These are phyloP conservation scores for Drechslerella dactyloides DNA, from an alignment of 2,329 filamentous ascomycete species.

Conservation along the genomic window DNA sequence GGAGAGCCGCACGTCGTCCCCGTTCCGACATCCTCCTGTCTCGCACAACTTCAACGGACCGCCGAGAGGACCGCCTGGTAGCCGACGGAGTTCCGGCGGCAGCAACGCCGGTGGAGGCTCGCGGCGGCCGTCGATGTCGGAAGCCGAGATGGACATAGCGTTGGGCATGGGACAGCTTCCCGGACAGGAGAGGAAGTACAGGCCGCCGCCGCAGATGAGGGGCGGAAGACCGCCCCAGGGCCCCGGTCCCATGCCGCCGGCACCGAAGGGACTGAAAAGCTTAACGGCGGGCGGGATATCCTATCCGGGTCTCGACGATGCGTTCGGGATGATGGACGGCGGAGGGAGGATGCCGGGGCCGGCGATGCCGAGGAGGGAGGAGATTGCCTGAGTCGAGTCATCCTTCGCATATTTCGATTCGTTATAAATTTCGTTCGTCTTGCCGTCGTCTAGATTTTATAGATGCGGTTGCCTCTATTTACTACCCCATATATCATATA, in stretches of 20 bases:
- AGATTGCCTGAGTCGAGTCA: constrained; percentile 24
- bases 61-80: constrained; percentile 29
- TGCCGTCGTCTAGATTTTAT: background rate
- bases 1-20: constrained; percentile 29
- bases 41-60: constrained; percentile 25
- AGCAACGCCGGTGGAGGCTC: constrained; percentile 25
- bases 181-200: constrained; percentile 41
- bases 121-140: constrained; percentile 37
- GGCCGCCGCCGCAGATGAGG: constrained; percentile 45
- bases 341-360: constrained; percentile 41
- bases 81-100: constrained; percentile 24
- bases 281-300: constrained; percentile 19
- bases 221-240: constrained; percentile 29
- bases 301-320: constrained; percentile 47
- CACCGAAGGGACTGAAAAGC: constrained; percentile 29
- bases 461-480: background rate
- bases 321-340: constrained; percentile 42
- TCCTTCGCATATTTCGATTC: background rate
- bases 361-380: constrained; percentile 37
- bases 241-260: constrained; percentile 8
- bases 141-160: constrained; percentile 45
- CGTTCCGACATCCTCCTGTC: constrained; percentile 30
- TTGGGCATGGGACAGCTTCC: constrained; percentile 44
- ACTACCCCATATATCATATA: background rate
- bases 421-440: background rate